phyloP scores from a whole-genome alignment of 1,284 basidiomycete species.

The Cerrena zonata region DNA sequence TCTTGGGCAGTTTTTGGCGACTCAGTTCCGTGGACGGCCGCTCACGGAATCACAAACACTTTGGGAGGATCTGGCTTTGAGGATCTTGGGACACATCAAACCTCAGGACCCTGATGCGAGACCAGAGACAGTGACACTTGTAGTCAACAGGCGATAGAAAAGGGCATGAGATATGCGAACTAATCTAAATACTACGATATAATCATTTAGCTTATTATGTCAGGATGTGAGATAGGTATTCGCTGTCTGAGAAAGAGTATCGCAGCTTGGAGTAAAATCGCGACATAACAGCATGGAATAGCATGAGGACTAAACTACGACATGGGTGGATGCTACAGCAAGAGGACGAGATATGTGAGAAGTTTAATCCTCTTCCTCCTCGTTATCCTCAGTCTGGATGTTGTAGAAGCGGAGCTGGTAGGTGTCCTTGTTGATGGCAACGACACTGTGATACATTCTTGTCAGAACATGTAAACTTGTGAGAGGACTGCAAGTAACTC shows the following conservation, averaged over 20 bases:
- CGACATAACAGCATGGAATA: conserved; percentile 6
- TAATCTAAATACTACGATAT: background rate
- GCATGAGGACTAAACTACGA: conserved; percentile 14
- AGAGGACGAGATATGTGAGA: conserved; percentile 3
- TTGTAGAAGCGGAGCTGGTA: conserved; percentile 93
- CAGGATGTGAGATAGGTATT: no score
- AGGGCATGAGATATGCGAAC: conserved; percentile 1
- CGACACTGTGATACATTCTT: conserved; percentile 67
- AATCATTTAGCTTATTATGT: no score
- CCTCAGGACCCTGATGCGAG: conserved; percentile 20
- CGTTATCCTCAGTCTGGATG: conserved; percentile 52
- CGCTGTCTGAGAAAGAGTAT: no score
- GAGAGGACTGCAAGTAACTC: no score
- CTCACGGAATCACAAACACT: conserved; percentile 53
- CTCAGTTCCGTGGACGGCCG: conserved; percentile 58
- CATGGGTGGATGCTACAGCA: conserved; percentile 10
- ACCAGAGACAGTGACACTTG: conserved; percentile 24
- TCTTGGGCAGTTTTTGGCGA: conserved; percentile 57
- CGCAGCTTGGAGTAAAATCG: no score
- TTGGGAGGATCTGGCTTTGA: conserved; percentile 71
- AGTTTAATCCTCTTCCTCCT: conserved; percentile 24
- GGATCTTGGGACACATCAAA: conserved; percentile 52
- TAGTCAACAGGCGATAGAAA: conserved; percentile 18
- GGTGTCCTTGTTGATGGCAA: conserved; percentile 82
- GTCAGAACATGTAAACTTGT: no score